Percentiles rank a stretch among this genome's conserved stretches.
These are phyloP conservation scores for Pulveroboletus frians DNA, from an alignment of 768 basidiomycete species.

Conservation along the genomic window DNA sequence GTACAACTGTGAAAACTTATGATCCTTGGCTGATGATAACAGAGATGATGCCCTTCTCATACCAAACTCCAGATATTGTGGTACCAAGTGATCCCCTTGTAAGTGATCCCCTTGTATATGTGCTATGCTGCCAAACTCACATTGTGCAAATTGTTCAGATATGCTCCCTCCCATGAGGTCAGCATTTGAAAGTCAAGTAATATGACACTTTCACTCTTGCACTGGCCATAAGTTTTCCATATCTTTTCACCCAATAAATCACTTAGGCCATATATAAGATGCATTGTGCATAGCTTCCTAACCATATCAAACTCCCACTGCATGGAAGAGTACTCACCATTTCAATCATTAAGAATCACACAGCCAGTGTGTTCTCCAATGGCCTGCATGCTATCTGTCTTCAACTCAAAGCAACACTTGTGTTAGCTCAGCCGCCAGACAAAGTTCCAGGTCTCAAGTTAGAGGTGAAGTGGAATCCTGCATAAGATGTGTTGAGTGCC, in stretches of 20 bases:
- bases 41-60: conserved; percentile 91
- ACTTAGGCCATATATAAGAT: conserved; percentile 26
- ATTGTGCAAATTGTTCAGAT: conserved; percentile 57
- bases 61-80: conserved; percentile 85
- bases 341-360: conserved; percentile 53
- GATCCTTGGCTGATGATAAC: neutral
- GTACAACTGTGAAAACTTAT: conserved; percentile 24
- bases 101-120: neutral
- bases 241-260: neutral
- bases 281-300: conserved; percentile 30
- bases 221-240: conserved; percentile 72
- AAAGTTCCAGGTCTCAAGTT: too few relatives aligned
- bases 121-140: neutral
- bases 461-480: too few relatives aligned
- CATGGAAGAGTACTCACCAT: conserved; percentile 72
- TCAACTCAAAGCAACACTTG: too few relatives aligned
- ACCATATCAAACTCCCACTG: conserved; percentile 44
- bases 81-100: conserved; percentile 68
- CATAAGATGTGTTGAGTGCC: too few relatives aligned
- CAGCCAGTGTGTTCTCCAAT: conserved; percentile 46
- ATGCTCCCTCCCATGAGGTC: conserved; percentile 82
- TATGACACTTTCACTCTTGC: conserved; percentile 66
- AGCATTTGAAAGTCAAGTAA: conserved; percentile 68
- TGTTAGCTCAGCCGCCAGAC: too few relatives aligned
- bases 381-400: conserved; percentile 55